These are phyloP conservation scores for Conringia planisiliqua DNA, from an alignment of 345 rosid genomes.

Conservation along the genomic window DNA sequence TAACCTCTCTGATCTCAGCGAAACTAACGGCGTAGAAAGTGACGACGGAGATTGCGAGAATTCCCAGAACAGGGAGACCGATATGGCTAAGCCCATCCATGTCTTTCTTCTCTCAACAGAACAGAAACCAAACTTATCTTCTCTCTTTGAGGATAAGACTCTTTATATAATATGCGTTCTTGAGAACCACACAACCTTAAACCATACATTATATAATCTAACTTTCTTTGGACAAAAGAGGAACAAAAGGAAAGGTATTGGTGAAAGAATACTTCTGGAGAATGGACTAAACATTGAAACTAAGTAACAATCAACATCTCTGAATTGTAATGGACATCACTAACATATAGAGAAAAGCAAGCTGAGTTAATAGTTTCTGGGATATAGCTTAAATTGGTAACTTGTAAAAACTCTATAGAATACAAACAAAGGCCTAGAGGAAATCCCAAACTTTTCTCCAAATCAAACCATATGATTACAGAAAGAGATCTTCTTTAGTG, in stretches of 20 bases:
- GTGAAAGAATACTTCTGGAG: no score
- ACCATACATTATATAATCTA: not conserved
- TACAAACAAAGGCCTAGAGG: not conserved
- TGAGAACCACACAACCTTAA: not conserved
- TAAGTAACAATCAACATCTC: not conserved
- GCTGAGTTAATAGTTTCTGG: not conserved
- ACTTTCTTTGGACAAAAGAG: no score
- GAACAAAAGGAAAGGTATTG: no score
- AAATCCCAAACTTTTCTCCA: not conserved
- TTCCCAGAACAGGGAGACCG: slow-evolving; percentile 59
- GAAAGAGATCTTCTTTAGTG: not conserved
- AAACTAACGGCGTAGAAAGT: slow-evolving; percentile 73
- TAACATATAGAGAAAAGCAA: not conserved
- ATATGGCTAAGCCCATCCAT: slow-evolving; percentile 66
- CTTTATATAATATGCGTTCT: not conserved
- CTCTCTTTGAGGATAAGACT: slow-evolving; percentile 21
- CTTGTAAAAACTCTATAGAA: not conserved
- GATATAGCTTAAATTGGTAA: not conserved
- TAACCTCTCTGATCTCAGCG: slow-evolving; percentile 62
- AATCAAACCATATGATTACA: slow-evolving; percentile 22
- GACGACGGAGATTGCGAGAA: slow-evolving; percentile 58
- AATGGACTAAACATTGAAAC: not conserved
- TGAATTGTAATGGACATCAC: not conserved
- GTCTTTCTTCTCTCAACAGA: not conserved
- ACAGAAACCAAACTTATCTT: not conserved